phyloP scores from a whole-genome alignment of 169 alveolate genomes.

The Eimeria sp. region DNA sequence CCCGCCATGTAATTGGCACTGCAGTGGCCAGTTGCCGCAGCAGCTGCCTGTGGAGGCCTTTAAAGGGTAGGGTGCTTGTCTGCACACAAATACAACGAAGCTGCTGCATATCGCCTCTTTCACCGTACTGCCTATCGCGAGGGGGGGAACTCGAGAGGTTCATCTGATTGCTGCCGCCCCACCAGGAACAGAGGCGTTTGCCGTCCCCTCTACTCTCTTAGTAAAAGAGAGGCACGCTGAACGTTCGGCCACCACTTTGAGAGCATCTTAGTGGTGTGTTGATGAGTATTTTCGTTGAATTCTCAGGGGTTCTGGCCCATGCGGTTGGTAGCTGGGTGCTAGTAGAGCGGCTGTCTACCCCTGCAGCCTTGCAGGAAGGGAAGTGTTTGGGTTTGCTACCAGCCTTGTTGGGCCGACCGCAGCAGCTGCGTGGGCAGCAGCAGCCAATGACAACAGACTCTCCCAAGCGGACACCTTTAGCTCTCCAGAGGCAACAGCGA shows the following conservation, averaged over 20 bases:
- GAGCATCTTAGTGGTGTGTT: not conserved
- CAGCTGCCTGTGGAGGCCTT: slow-evolving; percentile 79
- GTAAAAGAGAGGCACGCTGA: not conserved
- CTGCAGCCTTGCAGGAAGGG: slow-evolving; percentile 56
- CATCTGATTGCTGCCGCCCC: too few relatives aligned
- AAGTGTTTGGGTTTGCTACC: slow-evolving; percentile 73
- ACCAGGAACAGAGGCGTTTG: not conserved
- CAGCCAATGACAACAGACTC: slow-evolving; percentile 10
- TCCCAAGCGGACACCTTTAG: not conserved
- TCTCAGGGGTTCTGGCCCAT: slow-evolving; percentile 61
- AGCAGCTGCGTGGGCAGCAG: not conserved
- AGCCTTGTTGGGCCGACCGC: slow-evolving; percentile 2
- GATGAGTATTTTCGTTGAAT: not conserved
- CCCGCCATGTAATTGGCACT: slow-evolving; percentile 78
- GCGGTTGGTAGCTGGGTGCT: slow-evolving; percentile 79
- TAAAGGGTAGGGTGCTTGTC: slow-evolving; percentile 44
- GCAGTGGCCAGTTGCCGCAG: slow-evolving; percentile 75
- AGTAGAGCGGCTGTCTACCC: slow-evolving; percentile 63
- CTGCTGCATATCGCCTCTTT: not conserved
- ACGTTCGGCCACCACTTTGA: not conserved
- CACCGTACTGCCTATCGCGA: not conserved
- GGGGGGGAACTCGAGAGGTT: too few relatives aligned
- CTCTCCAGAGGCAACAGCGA: slow-evolving; percentile 54
- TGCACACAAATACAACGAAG: not conserved
- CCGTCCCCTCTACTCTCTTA: not conserved